A percentile compares a stretch with the other conserved stretches of the same genome.
phyloP scores from a whole-genome alignment of 441 rosid species.

The Hypseocharis bilobata region DNA sequence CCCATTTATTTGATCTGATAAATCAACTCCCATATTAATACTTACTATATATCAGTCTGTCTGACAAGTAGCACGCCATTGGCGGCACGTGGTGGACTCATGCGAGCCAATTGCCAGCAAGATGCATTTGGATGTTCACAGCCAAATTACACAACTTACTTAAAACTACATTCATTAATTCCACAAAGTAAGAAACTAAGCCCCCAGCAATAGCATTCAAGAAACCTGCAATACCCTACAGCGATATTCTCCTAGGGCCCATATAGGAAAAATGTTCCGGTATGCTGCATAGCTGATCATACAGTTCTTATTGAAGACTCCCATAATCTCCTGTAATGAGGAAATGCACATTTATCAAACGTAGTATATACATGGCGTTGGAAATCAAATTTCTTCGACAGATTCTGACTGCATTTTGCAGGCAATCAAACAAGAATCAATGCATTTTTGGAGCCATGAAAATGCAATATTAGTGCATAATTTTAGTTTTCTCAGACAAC shows the following conservation, averaged over 20 bases:
- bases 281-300: conserved; percentile 21
- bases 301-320: conserved; percentile 24
- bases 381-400: not conserved
- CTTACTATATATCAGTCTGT: too few relatives aligned
- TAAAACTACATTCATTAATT: too few relatives aligned
- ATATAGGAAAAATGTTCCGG: conserved; percentile 25
- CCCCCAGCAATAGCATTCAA: too few relatives aligned
- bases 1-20: too few relatives aligned
- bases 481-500: not conserved
- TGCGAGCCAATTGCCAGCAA: too few relatives aligned
- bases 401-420: not conserved
- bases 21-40: too few relatives aligned
- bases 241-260: conserved; percentile 24
- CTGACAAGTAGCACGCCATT: too few relatives aligned
- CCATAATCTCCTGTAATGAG: conserved; percentile 19
- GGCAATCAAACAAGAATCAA: not conserved
- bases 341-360: not conserved
- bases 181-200: too few relatives aligned
- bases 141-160: too few relatives aligned
- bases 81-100: too few relatives aligned
- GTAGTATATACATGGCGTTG: not conserved
- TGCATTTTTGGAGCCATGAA: too few relatives aligned
- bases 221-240: conserved; percentile 1
- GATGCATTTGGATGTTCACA: too few relatives aligned
- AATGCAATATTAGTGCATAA: not conserved